Evolutionary conservation across 164 flowering plant species (phyloP).

Genomic region (Aristolochia contorta): DNA sequence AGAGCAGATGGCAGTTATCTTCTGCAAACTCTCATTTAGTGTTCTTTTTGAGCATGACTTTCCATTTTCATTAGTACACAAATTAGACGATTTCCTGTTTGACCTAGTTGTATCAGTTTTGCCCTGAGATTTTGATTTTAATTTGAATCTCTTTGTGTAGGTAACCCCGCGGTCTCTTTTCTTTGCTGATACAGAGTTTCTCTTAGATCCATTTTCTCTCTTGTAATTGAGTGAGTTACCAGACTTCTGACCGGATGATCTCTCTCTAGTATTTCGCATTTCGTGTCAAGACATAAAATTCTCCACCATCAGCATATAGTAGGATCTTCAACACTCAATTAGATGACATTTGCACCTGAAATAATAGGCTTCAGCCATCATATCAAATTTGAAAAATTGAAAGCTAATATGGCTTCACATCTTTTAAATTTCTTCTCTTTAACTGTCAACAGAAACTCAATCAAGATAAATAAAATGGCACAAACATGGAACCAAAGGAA

Average conservation of each 20-base stretch:
- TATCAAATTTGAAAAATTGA: no score
- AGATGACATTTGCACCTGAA: no score
- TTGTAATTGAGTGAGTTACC: constrained; percentile 17
- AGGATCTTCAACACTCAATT: no score
- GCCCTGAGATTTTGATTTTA: constrained; percentile 23
- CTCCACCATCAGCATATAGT: no score
- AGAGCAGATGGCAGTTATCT: constrained; percentile 16
- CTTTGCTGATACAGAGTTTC: constrained; percentile 16
- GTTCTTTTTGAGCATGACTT: constrained; percentile 15
- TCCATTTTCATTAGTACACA: constrained; percentile 13
- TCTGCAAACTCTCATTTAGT: constrained; percentile 8
- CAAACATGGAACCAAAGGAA: no score
- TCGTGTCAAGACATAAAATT: background rate
- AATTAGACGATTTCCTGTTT: constrained; percentile 19
- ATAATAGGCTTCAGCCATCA: no score
- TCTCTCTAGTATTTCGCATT: constrained; percentile 24
- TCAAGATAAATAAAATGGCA: no score
- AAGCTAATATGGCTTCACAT: no score
- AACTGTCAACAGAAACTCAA: no score
- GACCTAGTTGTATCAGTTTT: constrained; percentile 19
- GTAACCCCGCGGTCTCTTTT: constrained; percentile 18
- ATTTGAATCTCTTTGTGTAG: constrained; percentile 20
- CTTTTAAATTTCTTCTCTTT: no score
- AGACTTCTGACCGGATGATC: constrained; percentile 7
- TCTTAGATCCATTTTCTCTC: constrained; percentile 19